Evolutionary conservation across 208 protist genomes (phyloP).

Genomic region (Leishmania gerbilli): DNA sequence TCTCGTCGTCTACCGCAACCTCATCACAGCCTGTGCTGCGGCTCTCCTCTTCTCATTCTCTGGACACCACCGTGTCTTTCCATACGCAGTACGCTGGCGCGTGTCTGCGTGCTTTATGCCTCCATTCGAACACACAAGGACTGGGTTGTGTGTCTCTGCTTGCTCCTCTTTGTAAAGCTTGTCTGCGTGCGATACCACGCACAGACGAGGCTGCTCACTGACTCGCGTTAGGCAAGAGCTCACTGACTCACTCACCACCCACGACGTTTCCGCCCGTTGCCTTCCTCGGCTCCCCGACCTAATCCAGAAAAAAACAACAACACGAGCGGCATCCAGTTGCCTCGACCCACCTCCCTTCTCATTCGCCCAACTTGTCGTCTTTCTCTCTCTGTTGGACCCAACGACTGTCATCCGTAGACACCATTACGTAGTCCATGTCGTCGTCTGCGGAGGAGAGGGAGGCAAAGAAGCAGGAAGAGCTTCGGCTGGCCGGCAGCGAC

Average conservation of each 20-base stretch:
- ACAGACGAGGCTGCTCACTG: not conserved
- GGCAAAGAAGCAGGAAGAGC: constrained; percentile 28
- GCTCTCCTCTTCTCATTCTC: not conserved
- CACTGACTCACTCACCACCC: not conserved
- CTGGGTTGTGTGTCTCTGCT: not conserved
- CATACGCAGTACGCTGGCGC: not conserved
- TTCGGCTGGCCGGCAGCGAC: constrained; percentile 39
- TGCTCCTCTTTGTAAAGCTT: not conserved
- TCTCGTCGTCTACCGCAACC: not conserved
- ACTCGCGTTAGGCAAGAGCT: not conserved
- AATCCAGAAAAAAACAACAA: not conserved
- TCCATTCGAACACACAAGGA: not conserved
- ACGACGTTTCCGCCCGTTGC: not conserved
- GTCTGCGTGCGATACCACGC: not conserved
- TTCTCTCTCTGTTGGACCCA: not conserved
- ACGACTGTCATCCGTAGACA: not conserved
- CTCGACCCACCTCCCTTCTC: not conserved
- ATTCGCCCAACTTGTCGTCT: not conserved
- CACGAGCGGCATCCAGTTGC: not conserved
- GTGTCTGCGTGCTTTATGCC: not conserved
- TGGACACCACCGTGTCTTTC: not conserved
- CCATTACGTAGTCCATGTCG: not conserved
- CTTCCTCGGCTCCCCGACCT: not conserved
- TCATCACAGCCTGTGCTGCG: not conserved
- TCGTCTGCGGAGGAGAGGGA: constrained; percentile 20